Conservation (phyloP, 2,329 filamentous ascomycete species). For the Alternaria novae-zelandiae region DNA sequence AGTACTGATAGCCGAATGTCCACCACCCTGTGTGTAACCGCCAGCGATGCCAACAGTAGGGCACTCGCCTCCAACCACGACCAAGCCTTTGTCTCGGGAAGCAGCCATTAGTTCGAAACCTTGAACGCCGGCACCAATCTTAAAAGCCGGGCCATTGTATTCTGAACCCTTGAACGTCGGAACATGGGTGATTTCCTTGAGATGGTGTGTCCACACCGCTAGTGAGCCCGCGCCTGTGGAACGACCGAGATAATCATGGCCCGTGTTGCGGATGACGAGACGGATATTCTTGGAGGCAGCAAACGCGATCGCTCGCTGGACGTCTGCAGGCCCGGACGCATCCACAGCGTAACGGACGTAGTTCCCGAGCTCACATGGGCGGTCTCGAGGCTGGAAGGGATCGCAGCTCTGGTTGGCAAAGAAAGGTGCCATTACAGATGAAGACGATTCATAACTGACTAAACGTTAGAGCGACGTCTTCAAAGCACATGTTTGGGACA, state of each 20-base stretch:
- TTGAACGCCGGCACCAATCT: slow-evolving; percentile 36
- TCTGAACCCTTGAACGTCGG: slow-evolving; percentile 7
- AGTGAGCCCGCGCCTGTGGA: slow-evolving; percentile 22
- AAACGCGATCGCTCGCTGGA: slow-evolving; percentile 27
- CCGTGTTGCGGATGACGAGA: slow-evolving; percentile 38
- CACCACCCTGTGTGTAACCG: slow-evolving; percentile 49
- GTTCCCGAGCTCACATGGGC: slow-evolving; percentile 29
- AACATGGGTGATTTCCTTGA: slow-evolving; percentile 27
- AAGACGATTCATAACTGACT: slow-evolving; percentile 25
- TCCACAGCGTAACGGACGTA: slow-evolving; percentile 31
- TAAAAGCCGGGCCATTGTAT: slow-evolving; percentile 28
- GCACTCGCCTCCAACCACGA: slow-evolving; percentile 33
- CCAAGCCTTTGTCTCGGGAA: slow-evolving; percentile 22
- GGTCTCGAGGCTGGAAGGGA: slow-evolving; percentile 22
- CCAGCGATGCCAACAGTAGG: slow-evolving; percentile 55
- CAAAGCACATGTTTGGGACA: background rate
- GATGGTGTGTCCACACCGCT: slow-evolving; percentile 27
- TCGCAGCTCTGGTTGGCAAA: slow-evolving; percentile 35
- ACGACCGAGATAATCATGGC: slow-evolving; percentile 37
- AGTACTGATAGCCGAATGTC: slow-evolving; percentile 59
- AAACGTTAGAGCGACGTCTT: background rate
- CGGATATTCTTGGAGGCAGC: slow-evolving; percentile 32
- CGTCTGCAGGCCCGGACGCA: slow-evolving; percentile 16
- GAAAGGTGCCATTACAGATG: slow-evolving; percentile 32
- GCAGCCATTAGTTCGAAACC: slow-evolving; percentile 27